phyloP scores from a whole-genome alignment of 1,284 basidiomycete genomes.

The Ustilago esculenta region DNA sequence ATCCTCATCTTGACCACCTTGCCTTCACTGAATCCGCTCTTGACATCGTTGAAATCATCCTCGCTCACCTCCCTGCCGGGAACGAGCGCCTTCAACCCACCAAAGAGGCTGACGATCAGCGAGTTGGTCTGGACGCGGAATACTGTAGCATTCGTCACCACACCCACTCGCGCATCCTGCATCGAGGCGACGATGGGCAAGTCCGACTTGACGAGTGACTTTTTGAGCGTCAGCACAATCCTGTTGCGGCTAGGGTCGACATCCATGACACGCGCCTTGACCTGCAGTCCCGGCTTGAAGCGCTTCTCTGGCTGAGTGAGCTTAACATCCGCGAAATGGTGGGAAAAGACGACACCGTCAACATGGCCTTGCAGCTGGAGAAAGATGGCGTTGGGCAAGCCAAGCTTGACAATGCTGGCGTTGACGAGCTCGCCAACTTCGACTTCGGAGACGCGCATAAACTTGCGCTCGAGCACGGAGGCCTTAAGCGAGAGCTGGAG shows the following conservation, averaged over 20 bases:
- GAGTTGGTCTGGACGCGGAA: slow-evolving; percentile 65
- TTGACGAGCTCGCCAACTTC: slow-evolving; percentile 57
- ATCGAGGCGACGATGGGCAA: slow-evolving; percentile 74
- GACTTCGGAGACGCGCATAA: slow-evolving; percentile 85
- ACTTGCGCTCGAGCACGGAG: slow-evolving; percentile 84
- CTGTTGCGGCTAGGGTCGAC: slow-evolving; percentile 84
- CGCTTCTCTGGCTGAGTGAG: slow-evolving; percentile 78
- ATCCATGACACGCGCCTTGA: slow-evolving; percentile 89
- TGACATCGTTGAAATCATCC: slow-evolving; percentile 39
- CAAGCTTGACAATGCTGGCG: slow-evolving; percentile 53
- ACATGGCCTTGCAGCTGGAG: slow-evolving; percentile 61
- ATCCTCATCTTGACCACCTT: slow-evolving; percentile 86
- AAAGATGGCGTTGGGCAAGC: slow-evolving; percentile 59
- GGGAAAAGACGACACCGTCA: slow-evolving; percentile 92
- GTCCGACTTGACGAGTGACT: slow-evolving; percentile 82
- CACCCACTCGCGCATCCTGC: slow-evolving; percentile 75
- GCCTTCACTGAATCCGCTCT: slow-evolving; percentile 78
- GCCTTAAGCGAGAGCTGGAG: slow-evolving; percentile 85
- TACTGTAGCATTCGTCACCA: slow-evolving; percentile 83
- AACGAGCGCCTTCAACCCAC: slow-evolving; percentile 84
- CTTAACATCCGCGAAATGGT: slow-evolving; percentile 86
- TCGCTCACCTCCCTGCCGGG: slow-evolving; percentile 67
- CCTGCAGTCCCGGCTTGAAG: slow-evolving; percentile 83
- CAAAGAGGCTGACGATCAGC: slow-evolving; percentile 72
- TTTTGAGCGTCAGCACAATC: slow-evolving; percentile 89